Evolutionary conservation across 2,329 filamentous ascomycete genomes (phyloP).

Genomic region (Penicillium decumbens): DNA sequence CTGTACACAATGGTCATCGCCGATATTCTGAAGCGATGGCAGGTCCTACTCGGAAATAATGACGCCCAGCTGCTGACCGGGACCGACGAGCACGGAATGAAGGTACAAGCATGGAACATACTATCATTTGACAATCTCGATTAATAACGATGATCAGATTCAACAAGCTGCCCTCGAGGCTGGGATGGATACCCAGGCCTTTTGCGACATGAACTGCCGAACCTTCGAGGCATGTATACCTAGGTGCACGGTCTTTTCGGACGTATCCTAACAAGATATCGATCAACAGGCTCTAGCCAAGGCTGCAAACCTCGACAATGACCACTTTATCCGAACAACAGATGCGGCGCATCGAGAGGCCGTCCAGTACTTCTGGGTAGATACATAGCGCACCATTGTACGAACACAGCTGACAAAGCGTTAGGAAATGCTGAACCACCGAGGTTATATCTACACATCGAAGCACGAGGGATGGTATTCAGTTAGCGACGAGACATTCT

Average conservation of each 20-base stretch:
- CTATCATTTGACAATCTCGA: background rate
- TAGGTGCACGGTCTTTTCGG: background rate
- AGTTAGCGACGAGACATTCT: conserved; percentile 94
- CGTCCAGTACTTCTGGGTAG: conserved; percentile 82
- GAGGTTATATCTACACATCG: conserved; percentile 73
- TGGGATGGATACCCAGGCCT: conserved; percentile 68
- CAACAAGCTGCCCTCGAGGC: conserved; percentile 76
- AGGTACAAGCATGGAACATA: conserved; percentile 44
- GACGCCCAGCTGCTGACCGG: conserved; percentile 76
- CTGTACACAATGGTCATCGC: conserved; percentile 87
- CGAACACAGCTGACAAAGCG: conserved; percentile 7
- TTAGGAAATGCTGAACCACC: conserved; percentile 64
- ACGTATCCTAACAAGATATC: background rate
- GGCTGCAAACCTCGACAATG: conserved; percentile 65
- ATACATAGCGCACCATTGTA: conserved; percentile 2
- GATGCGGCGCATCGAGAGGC: conserved; percentile 75
- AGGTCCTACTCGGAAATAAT: conserved; percentile 64
- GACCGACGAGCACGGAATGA: conserved; percentile 96
- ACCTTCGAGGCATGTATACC: conserved; percentile 60
- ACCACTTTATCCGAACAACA: conserved; percentile 90
- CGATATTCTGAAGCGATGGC: conserved; percentile 90
- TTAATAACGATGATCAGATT: conserved; percentile 49
- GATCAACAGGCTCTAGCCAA: conserved; percentile 58
- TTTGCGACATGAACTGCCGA: conserved; percentile 79
- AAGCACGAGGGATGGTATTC: conserved; percentile 96